Evolutionary conservation across 108 stramenopile genomes (phyloP), one percentile per base, ranked within the genome.

Genomic region (Pseudonitzschia pungens): DNA sequence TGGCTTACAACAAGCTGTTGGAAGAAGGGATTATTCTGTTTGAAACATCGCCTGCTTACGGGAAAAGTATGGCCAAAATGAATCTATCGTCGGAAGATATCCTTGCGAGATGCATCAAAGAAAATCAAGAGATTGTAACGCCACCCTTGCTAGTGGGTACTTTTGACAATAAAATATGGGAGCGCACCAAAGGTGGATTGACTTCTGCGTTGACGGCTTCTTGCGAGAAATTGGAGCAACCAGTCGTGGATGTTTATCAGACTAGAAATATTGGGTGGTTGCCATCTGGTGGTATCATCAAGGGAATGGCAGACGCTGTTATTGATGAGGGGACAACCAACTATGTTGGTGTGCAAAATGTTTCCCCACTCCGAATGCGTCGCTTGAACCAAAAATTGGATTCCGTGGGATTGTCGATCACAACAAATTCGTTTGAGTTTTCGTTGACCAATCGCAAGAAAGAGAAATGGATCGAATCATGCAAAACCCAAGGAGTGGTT

Each of bases 371-470:
- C 33, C 59, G 68, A n/a, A 28, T 87, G 52, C 52, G 69, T 33
- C 66, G 73, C 11, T 41, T 87, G 27, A 45, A 44, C 32, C 65
- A 68, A 28, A 75, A 83, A 48, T 28, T 86, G 45, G 82, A 80
- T 10, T 42, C n/a, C 4, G 41, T 45, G 32, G 86, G 77, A 43
- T 18, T 73, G 9, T 53, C 69, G 1, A 54, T 87, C 11, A 75
- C 79, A 14, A 77, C 81, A 0, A 87, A 87, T 50, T 59, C 85
- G 59, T 92, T 96, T 65, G 89, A 92, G 27, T 93, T 90, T 70
- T 92, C 88, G 69, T 70, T 96, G 75, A 90, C 83, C 21, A 88
- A 96, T 72, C 84, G 85, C 4, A 82, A 86, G 60, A 83, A 88
- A 28, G 55, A 77, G 63, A 79, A 65, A 4, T 77, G 88, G 81